Base-by-base conservation (phyloP, 495 filamentous ascomycete species). In the Xylaria bambusicola region DNA sequence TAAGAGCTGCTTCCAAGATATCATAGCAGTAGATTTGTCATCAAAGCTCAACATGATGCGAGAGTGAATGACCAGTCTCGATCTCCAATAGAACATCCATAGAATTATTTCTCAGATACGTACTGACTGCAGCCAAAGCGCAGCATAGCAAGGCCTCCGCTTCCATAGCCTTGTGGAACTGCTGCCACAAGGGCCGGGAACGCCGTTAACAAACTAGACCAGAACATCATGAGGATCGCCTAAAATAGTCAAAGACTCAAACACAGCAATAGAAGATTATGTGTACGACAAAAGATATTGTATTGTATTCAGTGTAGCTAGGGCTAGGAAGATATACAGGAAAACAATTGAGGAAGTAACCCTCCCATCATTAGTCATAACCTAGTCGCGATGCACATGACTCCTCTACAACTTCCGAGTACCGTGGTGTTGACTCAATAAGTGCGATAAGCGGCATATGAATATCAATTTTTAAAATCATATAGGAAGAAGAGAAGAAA, bases 61-160 rank as follows among this genome's bases (percentile, higher is more conserved):
- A 33, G 2, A 18, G n/a, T 23, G 18, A 35, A 51, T 8, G 2
- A 21, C 12, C 18, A 21, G 6, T 15, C 13, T 8, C 1, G 0
- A 21, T 20, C 3, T 20, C 47, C 21, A 1, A 17, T 2, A 35
- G 18, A 35, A 9, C 15, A 21, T 8, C 18, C 9, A 50, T 36
- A 23, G 48, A 24, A 8, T 2, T 9, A 15, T 23, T 15, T 18
- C 51, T n/a, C 2, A 17, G 24, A 10, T 42, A 53, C 51, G 38
- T 53, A 53, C 51, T 64, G 63, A 8, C 60, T 64, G 41, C 66
- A 69, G 24, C 63, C 63, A 27, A 69, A 69, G 13, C 66, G 61
- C 29, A 69, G 40, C 63, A 69, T 69, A 27, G 63, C 36, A 40
- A 6, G 38, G 50, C 20, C 64, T 26, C 18, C 6, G 13, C 54